These are phyloP conservation scores for Annulohypoxylon moriforme DNA, from an alignment of 495 filamentous ascomycete species.

Conservation along the genomic window DNA sequence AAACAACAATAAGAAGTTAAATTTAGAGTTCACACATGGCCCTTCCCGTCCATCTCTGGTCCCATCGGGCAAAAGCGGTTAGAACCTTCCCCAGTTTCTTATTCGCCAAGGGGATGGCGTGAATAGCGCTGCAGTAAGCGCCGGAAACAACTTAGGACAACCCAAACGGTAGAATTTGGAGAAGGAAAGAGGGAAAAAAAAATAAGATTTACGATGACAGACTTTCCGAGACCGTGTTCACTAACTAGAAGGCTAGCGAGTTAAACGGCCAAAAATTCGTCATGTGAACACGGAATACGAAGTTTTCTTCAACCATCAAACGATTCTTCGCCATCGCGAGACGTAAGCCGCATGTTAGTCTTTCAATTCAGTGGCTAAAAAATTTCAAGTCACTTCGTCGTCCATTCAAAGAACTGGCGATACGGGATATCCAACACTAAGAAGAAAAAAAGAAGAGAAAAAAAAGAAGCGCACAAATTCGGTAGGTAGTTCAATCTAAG, in stretches of 20 bases:
- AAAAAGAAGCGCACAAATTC: neutral
- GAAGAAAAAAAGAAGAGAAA: neutral
- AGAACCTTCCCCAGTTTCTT: constrained; percentile 2
- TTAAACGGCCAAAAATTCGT: constrained; percentile 4
- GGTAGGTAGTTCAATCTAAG: neutral
- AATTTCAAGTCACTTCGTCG: neutral
- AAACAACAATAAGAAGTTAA: constrained; percentile 26
- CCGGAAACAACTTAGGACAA: neutral
- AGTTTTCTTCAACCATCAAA: constrained; percentile 14
- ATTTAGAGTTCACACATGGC: constrained; percentile 29
- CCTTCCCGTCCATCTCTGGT: neutral
- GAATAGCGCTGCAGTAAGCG: neutral
- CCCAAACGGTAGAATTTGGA: neutral
- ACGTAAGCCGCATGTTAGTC: constrained; percentile 17
- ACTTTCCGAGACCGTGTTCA: constrained; percentile 21
- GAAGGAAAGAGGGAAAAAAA: neutral
- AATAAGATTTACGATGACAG: constrained; percentile 14
- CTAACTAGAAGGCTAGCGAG: neutral
- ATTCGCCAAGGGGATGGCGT: neutral
- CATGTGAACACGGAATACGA: constrained; percentile 41
- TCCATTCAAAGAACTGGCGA: neutral
- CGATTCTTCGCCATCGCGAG: constrained; percentile 17
- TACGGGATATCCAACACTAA: neutral
- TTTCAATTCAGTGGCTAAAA: neutral
- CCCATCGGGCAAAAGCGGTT: constrained; percentile 4